Percentiles rank a stretch among this genome's conserved stretches.
phyloP scores from a whole-genome alignment of 164 flowering plant genomes.

The Aristolochia californica region DNA sequence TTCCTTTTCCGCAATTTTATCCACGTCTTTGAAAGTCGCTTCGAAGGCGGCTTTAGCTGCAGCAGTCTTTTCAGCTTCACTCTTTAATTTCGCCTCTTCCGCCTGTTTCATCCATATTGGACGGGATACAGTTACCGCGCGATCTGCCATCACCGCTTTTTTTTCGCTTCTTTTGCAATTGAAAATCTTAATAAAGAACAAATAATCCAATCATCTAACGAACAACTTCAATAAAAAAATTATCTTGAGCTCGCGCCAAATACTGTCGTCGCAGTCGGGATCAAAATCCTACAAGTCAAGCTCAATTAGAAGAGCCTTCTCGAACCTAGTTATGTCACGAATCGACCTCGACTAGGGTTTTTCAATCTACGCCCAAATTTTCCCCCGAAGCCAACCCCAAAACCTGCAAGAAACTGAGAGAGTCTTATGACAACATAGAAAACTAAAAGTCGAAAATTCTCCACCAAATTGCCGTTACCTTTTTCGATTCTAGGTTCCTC shows the following conservation, averaged over 20 bases:
- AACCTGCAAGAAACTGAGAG: no score
- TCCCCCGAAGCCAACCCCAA: no score
- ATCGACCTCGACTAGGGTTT: no score
- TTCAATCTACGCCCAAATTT: no score
- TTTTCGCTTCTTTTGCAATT: no score
- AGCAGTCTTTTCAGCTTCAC: constrained; percentile 85
- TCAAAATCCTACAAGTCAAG: not conserved
- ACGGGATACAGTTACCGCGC: constrained; percentile 26
- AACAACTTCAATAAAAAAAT: not conserved
- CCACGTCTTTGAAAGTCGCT: constrained; percentile 80
- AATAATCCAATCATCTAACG: not conserved
- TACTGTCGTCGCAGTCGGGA: no score
- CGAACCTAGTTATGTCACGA: not conserved
- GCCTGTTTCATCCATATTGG: constrained; percentile 97
- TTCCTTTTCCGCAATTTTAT: constrained; percentile 20
- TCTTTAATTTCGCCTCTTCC: constrained; percentile 89
- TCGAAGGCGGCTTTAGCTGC: constrained; percentile 99
- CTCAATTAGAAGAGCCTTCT: not conserved
- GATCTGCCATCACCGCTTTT: constrained; percentile 38
- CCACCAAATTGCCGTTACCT: no score
- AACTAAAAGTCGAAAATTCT: no score
- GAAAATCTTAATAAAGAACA: not conserved
- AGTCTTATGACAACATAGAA: no score
- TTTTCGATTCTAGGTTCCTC: no score
- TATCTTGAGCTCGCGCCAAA: not conserved